Evolutionary conservation across 192 early-diverging fungal genomes (phyloP).

Genomic region (Gryganskiella cystojenkinii): DNA sequence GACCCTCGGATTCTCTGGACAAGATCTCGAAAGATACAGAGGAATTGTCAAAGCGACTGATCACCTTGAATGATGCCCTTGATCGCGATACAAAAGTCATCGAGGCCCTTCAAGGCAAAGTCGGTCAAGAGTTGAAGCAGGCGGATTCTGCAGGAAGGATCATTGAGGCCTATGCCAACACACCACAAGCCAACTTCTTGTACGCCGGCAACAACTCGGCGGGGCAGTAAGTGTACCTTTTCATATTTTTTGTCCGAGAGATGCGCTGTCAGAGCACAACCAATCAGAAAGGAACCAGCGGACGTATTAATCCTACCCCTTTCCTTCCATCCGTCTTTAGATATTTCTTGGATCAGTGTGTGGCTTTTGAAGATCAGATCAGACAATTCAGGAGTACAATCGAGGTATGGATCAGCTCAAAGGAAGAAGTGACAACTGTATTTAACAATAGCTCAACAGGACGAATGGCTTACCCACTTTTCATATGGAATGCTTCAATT

Average conservation of each 20-base stretch:
- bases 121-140: slow-evolving; percentile 44
- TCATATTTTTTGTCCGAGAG: background rate
- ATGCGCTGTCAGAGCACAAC: background rate
- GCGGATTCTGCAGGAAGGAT: slow-evolving; percentile 50
- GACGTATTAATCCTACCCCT: background rate
- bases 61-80: slow-evolving; percentile 36
- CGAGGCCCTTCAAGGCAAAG: slow-evolving; percentile 32
- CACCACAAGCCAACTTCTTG: slow-evolving; percentile 42
- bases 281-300: too few species aligned
- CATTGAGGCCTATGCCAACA: slow-evolving; percentile 47
- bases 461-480: background rate
- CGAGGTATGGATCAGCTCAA: slow-evolving; percentile 16
- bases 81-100: slow-evolving; percentile 43
- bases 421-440: background rate
- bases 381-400: slow-evolving; percentile 41
- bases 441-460: background rate
- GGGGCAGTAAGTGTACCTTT: slow-evolving; percentile 30
- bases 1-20: slow-evolving; percentile 42
- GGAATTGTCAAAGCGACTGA: slow-evolving; percentile 47
- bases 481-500: background rate
- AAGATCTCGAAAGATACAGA: slow-evolving; percentile 42
- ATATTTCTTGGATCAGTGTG: slow-evolving; percentile 43
- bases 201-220: slow-evolving; percentile 51
- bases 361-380: slow-evolving; percentile 36
- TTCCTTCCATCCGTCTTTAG: slow-evolving; percentile 1